A percentile compares a stretch with the other conserved stretches of the same genome.
phyloP scores from a whole-genome alignment of 768 basidiomycete species.

The Leucosporidium scottii region DNA sequence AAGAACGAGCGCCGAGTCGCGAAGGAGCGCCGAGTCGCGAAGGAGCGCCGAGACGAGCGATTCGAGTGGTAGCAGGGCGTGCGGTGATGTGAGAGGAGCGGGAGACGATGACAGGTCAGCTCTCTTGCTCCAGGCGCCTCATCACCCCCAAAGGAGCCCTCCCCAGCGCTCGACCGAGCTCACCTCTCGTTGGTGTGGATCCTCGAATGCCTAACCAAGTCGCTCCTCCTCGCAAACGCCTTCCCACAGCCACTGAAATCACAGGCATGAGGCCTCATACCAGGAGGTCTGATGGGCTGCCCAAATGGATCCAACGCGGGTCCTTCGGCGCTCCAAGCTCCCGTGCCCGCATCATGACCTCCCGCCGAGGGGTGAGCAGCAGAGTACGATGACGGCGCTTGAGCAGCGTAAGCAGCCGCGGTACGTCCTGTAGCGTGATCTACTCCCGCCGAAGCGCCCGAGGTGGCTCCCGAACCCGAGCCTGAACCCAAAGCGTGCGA shows the following conservation, averaged over 20 bases:
- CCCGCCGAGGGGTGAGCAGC: neutral
- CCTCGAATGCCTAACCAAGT: conserved; percentile 44
- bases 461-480: no score
- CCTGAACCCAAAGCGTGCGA: no score
- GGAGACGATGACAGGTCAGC: no score
- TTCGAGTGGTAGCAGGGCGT: no score
- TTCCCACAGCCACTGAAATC: neutral
- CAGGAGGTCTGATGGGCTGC: no score
- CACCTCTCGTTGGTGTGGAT: conserved; percentile 48
- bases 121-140: no score
- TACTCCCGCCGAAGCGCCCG: no score
- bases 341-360: neutral
- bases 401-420: neutral
- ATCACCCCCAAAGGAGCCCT: conserved; percentile 37
- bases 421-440: no score
- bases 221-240: conserved; percentile 43
- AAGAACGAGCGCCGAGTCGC: no score
- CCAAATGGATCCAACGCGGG: neutral
- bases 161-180: conserved; percentile 12
- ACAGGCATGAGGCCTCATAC: neutral
- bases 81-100: no score
- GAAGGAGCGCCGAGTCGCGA: no score
- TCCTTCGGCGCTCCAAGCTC: neutral
- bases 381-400: neutral
- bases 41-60: no score